phyloP scores from a whole-genome alignment of 2,329 filamentous ascomycete genomes.

The Microdochium nivale region DNA sequence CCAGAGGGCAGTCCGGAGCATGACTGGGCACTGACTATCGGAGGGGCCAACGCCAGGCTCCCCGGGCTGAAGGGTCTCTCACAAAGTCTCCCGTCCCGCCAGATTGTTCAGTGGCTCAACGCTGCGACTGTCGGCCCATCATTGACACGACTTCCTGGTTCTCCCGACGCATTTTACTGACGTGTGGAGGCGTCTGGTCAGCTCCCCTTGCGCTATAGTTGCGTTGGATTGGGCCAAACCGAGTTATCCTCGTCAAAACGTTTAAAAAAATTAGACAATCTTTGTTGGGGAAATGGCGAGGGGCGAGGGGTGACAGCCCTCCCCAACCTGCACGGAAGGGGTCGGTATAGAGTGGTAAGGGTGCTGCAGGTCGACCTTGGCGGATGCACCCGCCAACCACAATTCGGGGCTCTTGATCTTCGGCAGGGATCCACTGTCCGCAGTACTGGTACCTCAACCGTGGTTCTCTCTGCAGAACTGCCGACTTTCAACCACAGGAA shows the following conservation, averaged over 20 bases:
- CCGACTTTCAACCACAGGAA: no score
- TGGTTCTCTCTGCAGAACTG: background rate
- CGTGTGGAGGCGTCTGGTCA: background rate
- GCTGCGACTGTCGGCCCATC: background rate
- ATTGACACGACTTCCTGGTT: background rate
- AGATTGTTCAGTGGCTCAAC: background rate
- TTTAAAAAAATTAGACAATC: constrained; percentile 1
- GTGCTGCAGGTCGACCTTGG: background rate
- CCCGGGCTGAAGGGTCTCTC: background rate
- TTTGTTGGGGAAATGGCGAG: constrained; percentile 1
- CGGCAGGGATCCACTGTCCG: background rate
- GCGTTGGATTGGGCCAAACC: background rate
- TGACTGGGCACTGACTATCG: no score
- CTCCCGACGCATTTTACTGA: background rate
- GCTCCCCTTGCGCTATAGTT: background rate
- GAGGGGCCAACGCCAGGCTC: background rate
- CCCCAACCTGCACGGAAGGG: background rate
- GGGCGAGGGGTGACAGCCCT: background rate
- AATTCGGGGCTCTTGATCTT: background rate
- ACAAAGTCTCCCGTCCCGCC: constrained; percentile 1
- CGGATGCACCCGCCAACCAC: background rate
- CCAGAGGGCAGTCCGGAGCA: background rate
- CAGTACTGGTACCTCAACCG: background rate
- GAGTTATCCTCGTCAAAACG: background rate
- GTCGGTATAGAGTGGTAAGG: background rate